A percentile compares a stretch with the other conserved stretches of the same genome.
These are phyloP conservation scores for Diaporthe caulivora DNA, from an alignment of 2,329 filamentous ascomycete genomes.

Conservation along the genomic window DNA sequence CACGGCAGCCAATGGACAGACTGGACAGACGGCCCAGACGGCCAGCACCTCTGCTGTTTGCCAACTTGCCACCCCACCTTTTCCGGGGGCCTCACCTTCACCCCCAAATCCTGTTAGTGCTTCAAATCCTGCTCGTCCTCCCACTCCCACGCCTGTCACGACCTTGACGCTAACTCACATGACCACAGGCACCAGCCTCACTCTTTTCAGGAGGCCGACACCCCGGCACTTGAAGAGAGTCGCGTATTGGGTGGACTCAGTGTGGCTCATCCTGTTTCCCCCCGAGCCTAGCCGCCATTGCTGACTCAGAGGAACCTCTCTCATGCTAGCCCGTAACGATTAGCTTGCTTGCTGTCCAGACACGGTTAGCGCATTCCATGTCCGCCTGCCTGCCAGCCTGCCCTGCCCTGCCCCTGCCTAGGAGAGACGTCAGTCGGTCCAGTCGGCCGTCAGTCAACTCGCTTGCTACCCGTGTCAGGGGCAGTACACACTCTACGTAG, in stretches of 20 bases:
- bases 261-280: slow-evolving; percentile 29
- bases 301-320: slow-evolving; percentile 14
- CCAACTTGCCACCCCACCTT: slow-evolving; percentile 14
- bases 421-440: slow-evolving; percentile 32
- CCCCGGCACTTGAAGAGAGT: neutral
- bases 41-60: neutral
- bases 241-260: neutral
- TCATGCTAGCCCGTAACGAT: neutral
- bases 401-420: neutral
- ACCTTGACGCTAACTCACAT: slow-evolving; percentile 38
- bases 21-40: no score
- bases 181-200: slow-evolving; percentile 35
- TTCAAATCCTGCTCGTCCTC: neutral
- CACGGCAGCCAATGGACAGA: slow-evolving; percentile 6
- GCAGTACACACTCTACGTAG: neutral
- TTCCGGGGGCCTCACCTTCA: slow-evolving; percentile 7
- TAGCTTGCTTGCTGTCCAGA: neutral
- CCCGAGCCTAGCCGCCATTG: neutral
- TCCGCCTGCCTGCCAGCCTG: neutral
- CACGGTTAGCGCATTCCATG: neutral
- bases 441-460: slow-evolving; percentile 17
- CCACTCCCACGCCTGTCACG: slow-evolving; percentile 3
- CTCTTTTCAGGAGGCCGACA: neutral
- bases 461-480: slow-evolving; percentile 30
- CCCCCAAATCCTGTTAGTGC: no score